Base-by-base conservation (phyloP, 140 eudicot species). In the Ambrosia hybrid region DNA sequence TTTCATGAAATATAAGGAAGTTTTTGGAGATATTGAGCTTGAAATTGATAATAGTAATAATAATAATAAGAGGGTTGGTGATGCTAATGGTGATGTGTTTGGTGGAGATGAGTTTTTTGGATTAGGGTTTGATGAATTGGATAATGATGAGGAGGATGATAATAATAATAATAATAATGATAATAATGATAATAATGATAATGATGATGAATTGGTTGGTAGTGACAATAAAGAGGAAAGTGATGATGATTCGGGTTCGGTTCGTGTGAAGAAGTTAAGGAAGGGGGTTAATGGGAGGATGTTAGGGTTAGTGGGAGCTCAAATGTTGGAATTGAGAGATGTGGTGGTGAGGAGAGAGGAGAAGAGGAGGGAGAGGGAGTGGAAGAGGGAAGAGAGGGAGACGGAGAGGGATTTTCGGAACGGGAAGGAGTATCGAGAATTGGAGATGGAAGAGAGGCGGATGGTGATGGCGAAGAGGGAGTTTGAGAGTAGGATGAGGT, bases 21-120 rank as follows among this genome's bases (percentile, higher is more conserved):
- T 92, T 21, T 89, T 92, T 57, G 98, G 96, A 11, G 96, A 92
- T 68, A 76, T 89, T 11, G 91, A 91, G n/a, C n/a, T n/a, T n/a
- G n/a, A n/a, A n/a, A n/a, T n/a, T n/a, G n/a, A n/a, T n/a, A 38
- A 38, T 38, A 38, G 5, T 38, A 2, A 38, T 38, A 3, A 38
- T 38, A 38, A 36, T 36, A 36, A 36, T 3, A 36, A 36, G 2
- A 3, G 39, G 2, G 39, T 1, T 36, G 39, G 3, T 36, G 39
- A 36, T 36, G 39, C 2, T 36, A 3, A 36, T 36, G 39, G 5
- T 46, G 51, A 46, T 46, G 51, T 7, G 13, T 46, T 46, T 46
- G 73, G 65, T 9, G 79, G 66, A 1, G 88, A 80, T 69, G 88
- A 73, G 76, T 76, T 56, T 49, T 74, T 86, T 69, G 87, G 85